phyloP scores from a whole-genome alignment of 768 basidiomycete species.

The Agrocybe pediades region DNA sequence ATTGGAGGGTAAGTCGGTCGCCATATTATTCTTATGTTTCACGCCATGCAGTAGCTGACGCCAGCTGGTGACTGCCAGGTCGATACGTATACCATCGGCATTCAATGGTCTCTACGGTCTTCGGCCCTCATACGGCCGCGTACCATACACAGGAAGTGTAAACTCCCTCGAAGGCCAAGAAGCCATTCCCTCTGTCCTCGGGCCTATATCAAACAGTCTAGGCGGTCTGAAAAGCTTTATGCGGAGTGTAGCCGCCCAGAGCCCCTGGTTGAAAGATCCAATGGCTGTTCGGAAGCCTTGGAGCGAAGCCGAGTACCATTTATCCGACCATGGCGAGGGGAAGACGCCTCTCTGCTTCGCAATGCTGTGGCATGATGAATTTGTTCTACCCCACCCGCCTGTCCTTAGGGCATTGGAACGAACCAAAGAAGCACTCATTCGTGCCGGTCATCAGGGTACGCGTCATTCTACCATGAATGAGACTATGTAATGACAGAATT shows the following conservation, averaged over 20 bases:
- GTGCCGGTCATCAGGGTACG: conserved; percentile 66
- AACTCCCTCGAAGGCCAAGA: conserved; percentile 76
- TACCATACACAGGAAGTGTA: conserved; percentile 68
- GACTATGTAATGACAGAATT: not conserved
- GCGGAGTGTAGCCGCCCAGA: conserved; percentile 56
- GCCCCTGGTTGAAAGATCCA: conserved; percentile 73
- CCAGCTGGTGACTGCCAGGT: conserved; percentile 50
- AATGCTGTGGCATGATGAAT: conserved; percentile 68
- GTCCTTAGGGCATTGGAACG: conserved; percentile 60
- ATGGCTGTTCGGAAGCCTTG: conserved; percentile 57
- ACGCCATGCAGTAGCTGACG: not conserved
- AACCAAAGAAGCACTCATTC: conserved; percentile 54
- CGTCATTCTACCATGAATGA: not conserved
- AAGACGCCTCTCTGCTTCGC: conserved; percentile 49
- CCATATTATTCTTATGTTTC: no score
- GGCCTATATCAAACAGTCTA: conserved; percentile 65
- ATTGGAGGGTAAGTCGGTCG: conserved; percentile 63
- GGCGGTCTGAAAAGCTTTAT: conserved; percentile 67
- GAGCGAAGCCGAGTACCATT: conserved; percentile 58
- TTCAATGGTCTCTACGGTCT: conserved; percentile 75
- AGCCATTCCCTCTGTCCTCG: conserved; percentile 69
- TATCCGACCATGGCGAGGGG: conserved; percentile 55
- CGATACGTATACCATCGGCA: conserved; percentile 68
- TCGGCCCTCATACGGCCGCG: conserved; percentile 65
- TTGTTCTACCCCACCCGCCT: conserved; percentile 63